Base-by-base conservation (phyloP, 148 eudicot genomes). In the Chenopodium berlandieri region DNA sequence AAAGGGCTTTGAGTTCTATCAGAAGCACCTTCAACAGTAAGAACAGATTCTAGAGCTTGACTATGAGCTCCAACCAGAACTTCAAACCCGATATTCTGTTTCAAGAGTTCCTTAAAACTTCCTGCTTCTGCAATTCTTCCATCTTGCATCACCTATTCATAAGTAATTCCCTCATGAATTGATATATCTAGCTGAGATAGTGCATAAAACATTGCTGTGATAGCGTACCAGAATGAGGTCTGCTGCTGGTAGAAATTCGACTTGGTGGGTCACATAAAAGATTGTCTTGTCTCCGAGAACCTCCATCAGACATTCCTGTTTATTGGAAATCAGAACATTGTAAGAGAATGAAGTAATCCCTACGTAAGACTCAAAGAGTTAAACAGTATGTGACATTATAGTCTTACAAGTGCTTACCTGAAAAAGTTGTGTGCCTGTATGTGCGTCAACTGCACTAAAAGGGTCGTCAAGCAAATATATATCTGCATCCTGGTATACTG, bases 191-290 rank as follows among this genome's bases (percentile, higher is more conserved):
- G 32, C 58, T 30, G 44, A 34, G 32, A 58, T 56, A 19, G 16
- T 67, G 23, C 34, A 13, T 52, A 71, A 19, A 22, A 4, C 34
- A 7, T 30, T 72, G 23, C 16, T 52, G 60, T 46, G 58, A 22
- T 56, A 66, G 10, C 86, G 46, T 90, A 97, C 99, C 97, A 97
- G 86, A 85, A 97, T 97, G 80, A 92, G 90, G 84, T 97, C 97
- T 56, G 99, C 99, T 85, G 98, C 98, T 66, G 99, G 98, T 89
- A 96, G 94, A 86, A 96, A 96, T 87, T 96, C 99, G 16, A 96
- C 99, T 88, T 94, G 98, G 82, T 96, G 99, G 0, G 99, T 96
- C 17, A 96, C 97, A 80, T 91, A 96, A 12, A 96, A 82, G 83
- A 94, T 90, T 7, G 97, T 96, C 86, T 96, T 96, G 76, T 94